Evolutionary conservation across 192 early-diverging fungal species (phyloP), one percentile per base, ranked within the genome.

Genomic region (Umbelopsis ramanniana): DNA sequence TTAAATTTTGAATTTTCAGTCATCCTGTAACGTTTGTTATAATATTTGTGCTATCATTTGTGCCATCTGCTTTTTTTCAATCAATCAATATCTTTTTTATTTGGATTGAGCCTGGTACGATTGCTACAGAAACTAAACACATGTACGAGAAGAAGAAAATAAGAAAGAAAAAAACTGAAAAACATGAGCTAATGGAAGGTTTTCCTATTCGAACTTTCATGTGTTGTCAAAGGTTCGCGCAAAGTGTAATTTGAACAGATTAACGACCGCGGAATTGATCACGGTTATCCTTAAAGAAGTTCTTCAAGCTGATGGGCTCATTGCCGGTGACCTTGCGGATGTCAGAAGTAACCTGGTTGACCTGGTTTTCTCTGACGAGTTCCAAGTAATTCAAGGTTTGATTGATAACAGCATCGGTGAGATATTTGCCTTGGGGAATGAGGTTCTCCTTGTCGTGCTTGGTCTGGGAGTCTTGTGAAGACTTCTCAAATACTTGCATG

Each of bases 231-330:
- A 17, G 26, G 4, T 35, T 63, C 57, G 0, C 6, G 23, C 26
- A 14, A 26, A 35, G 26, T 3, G 10, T 37, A 0, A 19, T 22
- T 26, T 54, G 23, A 26, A 54, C 53, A 10, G 26, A 12, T 26
- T 54, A 54, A 37, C 33, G 57, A n/a, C 57, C 57, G n/a, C 57
- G 57, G 17, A 63, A 63, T 37, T 63, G 57, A n/a, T 63, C 57
- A 33, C 57, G 57, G 12, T 63, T 63, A 17, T 63, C 57, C 33
- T 63, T 63, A 14, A 63, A 63, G 19, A 63, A 63, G 33, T 63
- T 63, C 19, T 63, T 63, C 33, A 63, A 35, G 33, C 57, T 63
- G 15, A 63, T 63, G 17, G 57, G 57, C 1, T 63, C 57, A 33
- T 63, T 63, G 2, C 57, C 57, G 37, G 26, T 63, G 33, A 63